These are phyloP conservation scores for Paraconiothyrium brasiliense DNA, from an alignment of 2,329 filamentous ascomycete genomes.

Conservation along the genomic window DNA sequence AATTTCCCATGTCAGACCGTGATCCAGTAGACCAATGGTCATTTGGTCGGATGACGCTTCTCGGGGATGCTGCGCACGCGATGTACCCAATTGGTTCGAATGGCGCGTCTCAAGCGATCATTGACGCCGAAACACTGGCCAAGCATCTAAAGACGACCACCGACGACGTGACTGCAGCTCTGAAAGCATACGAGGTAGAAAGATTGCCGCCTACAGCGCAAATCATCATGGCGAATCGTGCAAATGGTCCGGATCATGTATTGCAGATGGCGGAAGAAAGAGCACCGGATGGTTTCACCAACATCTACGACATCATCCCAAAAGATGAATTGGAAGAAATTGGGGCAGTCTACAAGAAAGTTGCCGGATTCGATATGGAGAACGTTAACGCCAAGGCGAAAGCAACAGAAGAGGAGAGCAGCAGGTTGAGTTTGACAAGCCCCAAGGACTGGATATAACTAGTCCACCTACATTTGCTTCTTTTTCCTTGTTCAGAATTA, in stretches of 20 bases:
- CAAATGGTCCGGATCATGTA: constrained; percentile 58
- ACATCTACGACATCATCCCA: too few species aligned
- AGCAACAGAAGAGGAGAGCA: constrained; percentile 42
- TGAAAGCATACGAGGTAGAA: constrained; percentile 52
- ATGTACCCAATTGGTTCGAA: constrained; percentile 59
- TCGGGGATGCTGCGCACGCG: constrained; percentile 54
- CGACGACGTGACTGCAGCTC: constrained; percentile 41
- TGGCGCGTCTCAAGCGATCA: constrained; percentile 56
- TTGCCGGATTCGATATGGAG: constrained; percentile 59
- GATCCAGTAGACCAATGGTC: constrained; percentile 53
- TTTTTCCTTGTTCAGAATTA: too few species aligned
- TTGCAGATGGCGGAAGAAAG: constrained; percentile 31
- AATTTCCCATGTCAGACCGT: constrained; percentile 60
- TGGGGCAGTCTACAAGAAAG: constrained; percentile 43
- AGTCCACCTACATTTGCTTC: too few species aligned
- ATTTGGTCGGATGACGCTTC: constrained; percentile 44
- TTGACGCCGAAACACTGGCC: constrained; percentile 54
- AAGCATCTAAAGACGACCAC: constrained; percentile 41
- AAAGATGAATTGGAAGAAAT: too few species aligned
- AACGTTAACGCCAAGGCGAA: constrained; percentile 54
- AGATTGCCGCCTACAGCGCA: constrained; percentile 55
- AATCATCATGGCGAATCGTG: constrained; percentile 59
- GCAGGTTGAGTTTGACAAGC: constrained; percentile 28
- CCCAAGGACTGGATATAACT: constrained; percentile 32
- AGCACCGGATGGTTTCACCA: too few species aligned